A percentile compares a stretch with the other conserved stretches of the same genome.
Evolutionary conservation across 345 rosid genomes (phyloP).

Genomic region (Heritiera littoralis): DNA sequence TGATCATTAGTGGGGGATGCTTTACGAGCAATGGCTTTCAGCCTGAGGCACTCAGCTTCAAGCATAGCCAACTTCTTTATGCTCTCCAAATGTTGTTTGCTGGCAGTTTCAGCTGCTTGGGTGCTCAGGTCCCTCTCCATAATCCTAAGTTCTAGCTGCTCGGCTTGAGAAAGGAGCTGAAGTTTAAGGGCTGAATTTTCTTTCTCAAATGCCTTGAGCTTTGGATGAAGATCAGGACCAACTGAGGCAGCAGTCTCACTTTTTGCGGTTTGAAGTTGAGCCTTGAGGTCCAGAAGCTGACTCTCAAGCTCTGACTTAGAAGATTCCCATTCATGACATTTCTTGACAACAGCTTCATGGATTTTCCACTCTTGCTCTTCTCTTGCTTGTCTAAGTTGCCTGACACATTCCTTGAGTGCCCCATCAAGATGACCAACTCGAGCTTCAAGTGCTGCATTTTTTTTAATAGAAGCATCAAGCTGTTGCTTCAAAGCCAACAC

Average conservation of each 20-base stretch:
- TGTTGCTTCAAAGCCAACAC: conserved; percentile 62
- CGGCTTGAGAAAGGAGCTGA: conserved; percentile 50
- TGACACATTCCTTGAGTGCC: conserved; percentile 92
- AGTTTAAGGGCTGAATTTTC: conserved; percentile 62
- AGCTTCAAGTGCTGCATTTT: conserved; percentile 60
- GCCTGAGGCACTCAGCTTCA: conserved; percentile 76
- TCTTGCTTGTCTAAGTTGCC: conserved; percentile 84
- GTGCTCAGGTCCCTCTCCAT: conserved; percentile 86
- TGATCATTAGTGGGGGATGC: conserved; percentile 34
- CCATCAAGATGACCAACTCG: conserved; percentile 85
- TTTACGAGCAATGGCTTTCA: conserved; percentile 55
- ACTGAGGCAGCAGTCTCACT: conserved; percentile 32
- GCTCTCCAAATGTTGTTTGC: conserved; percentile 87
- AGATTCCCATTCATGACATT: conserved; percentile 62
- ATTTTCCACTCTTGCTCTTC: conserved; percentile 82
- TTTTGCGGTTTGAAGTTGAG: conserved; percentile 40
- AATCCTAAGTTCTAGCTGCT: conserved; percentile 59
- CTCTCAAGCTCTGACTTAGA: conserved; percentile 52
- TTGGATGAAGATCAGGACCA: conserved; percentile 41
- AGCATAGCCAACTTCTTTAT: conserved; percentile 72
- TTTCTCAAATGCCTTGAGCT: conserved; percentile 59
- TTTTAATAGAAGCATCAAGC: conserved; percentile 58
- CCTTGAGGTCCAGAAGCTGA: conserved; percentile 48
- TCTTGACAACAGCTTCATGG: conserved; percentile 54
- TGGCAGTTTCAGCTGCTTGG: conserved; percentile 84